Evolutionary conservation across 2,329 filamentous ascomycete genomes (phyloP).

Genomic region (Thelonectria blattea): DNA sequence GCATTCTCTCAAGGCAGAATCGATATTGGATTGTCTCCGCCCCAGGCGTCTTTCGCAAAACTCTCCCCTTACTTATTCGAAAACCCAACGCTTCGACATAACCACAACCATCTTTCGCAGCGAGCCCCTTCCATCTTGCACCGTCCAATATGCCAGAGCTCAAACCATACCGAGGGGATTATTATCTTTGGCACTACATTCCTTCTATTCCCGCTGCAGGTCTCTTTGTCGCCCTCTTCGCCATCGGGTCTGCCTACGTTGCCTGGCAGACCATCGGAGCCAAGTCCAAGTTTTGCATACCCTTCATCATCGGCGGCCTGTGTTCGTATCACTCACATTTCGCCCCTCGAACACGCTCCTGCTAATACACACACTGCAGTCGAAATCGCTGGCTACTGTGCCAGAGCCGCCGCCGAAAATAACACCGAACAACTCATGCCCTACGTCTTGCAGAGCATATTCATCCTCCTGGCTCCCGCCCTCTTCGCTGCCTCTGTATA

Average conservation of each 20-base stretch:
- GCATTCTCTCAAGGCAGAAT: not conserved
- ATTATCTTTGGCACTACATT: constrained; percentile 5
- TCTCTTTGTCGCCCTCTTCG: not conserved
- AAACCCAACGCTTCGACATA: too few species aligned
- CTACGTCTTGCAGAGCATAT: constrained; percentile 45
- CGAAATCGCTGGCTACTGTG: not conserved
- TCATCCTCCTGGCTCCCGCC: constrained; percentile 54
- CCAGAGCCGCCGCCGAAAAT: not conserved
- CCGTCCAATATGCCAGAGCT: not conserved
- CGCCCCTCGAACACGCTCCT: not conserved
- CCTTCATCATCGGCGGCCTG: not conserved
- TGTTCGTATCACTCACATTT: not conserved
- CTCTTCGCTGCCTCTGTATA: constrained; percentile 58
- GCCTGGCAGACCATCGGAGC: not conserved
- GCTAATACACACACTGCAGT: not conserved
- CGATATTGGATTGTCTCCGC: too few species aligned
- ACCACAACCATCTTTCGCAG: too few species aligned
- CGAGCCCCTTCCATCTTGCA: too few species aligned
- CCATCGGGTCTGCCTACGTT: not conserved
- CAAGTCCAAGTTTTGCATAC: not conserved
- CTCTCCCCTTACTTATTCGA: too few species aligned
- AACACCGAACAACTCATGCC: not conserved
- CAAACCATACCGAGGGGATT: not conserved
- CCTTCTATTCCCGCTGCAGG: not conserved
- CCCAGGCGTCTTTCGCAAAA: too few species aligned